A percentile compares a stretch with the other conserved stretches of the same genome.
These are phyloP conservation scores for Mitragyna speciosa DNA, from an alignment of 257 asterid genomes.

Conservation along the genomic window DNA sequence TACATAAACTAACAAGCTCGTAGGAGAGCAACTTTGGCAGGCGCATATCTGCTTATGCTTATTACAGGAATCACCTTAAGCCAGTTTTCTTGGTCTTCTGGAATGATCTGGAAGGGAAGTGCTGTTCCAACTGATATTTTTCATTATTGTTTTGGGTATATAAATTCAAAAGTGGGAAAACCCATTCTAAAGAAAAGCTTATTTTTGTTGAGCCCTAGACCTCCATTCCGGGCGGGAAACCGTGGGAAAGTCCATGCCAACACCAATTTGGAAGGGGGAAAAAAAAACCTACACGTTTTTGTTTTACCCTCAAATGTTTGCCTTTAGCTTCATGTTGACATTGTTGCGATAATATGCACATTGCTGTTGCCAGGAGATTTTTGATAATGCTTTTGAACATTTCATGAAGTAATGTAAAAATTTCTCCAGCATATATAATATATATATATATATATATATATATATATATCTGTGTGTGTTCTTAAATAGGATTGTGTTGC, in stretches of 20 bases:
- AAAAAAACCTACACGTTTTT: background rate
- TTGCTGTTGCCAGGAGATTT: background rate
- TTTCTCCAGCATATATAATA: background rate
- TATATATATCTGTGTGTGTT: no score
- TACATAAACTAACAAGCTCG: background rate
- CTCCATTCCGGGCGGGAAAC: background rate
- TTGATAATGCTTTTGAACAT: background rate
- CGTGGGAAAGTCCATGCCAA: background rate
- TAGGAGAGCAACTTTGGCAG: background rate
- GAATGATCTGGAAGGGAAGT: background rate
- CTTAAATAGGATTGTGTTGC: no score
- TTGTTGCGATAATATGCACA: background rate
- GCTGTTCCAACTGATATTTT: background rate
- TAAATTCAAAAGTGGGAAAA: background rate
- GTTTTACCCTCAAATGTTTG: background rate
- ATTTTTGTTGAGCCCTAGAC: background rate
- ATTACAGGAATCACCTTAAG: background rate
- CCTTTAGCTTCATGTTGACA: background rate
- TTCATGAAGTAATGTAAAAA: background rate
- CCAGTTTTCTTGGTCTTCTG: background rate
- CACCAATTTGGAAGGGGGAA: background rate
- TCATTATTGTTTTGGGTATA: background rate
- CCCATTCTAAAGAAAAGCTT: background rate
- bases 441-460: background rate
- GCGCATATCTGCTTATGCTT: background rate